phyloP scores from a whole-genome alignment of 345 rosid species.

The Eucalyptus fibrosa region DNA sequence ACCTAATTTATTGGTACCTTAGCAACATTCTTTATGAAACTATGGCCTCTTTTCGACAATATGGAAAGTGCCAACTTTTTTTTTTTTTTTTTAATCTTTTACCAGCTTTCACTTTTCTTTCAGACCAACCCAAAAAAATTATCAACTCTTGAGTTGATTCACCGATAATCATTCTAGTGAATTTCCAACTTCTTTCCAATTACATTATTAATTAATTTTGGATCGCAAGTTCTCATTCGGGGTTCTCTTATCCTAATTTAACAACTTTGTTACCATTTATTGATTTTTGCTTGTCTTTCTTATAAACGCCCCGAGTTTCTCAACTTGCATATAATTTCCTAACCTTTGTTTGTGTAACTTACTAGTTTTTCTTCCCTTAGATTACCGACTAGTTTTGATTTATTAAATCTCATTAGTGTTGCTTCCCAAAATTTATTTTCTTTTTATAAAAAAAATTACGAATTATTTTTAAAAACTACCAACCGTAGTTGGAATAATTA shows the following conservation, averaged over 20 bases:
- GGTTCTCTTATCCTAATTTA: background rate
- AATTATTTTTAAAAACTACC: no score
- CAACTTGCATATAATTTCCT: background rate
- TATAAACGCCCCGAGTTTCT: background rate
- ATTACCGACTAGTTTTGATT: background rate
- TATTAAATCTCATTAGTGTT: background rate
- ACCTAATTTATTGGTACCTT: background rate
- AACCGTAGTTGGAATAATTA: background rate
- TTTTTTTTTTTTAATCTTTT: background rate
- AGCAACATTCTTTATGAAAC: background rate
- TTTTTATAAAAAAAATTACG: no score
- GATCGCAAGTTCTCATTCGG: background rate
- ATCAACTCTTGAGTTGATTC: background rate
- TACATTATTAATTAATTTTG: background rate
- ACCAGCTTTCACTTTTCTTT: background rate
- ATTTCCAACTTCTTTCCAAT: background rate
- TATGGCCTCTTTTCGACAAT: background rate
- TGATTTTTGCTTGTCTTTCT: background rate
- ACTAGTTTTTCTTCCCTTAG: background rate
- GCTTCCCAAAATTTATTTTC: background rate
- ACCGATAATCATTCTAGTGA: background rate
- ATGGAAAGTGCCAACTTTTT: background rate
- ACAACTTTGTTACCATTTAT: background rate
- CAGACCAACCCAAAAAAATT: background rate
- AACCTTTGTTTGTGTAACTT: background rate